These are phyloP conservation scores for Geranium incanum DNA, from an alignment of 441 rosid genomes.

Conservation along the genomic window DNA sequence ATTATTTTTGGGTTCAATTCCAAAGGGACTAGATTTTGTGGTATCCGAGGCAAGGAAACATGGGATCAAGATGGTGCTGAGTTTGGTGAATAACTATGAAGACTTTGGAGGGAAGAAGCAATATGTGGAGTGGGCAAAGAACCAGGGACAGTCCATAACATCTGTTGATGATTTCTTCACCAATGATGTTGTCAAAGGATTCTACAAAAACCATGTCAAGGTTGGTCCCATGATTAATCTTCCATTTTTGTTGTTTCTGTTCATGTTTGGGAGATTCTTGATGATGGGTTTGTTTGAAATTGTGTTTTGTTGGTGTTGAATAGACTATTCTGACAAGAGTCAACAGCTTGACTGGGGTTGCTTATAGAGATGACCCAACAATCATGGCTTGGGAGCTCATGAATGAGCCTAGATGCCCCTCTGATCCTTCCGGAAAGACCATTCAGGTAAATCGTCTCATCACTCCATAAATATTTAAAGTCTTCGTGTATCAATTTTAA, in stretches of 20 bases:
- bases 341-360: slow-evolving; percentile 47
- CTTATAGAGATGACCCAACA: slow-evolving; percentile 59
- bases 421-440: slow-evolving; percentile 60
- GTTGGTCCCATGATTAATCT: slow-evolving; percentile 16
- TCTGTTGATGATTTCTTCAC: slow-evolving; percentile 73
- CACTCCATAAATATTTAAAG: too few relatives aligned
- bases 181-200: slow-evolving; percentile 52
- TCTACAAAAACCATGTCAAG: slow-evolving; percentile 60
- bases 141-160: slow-evolving; percentile 45
- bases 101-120: slow-evolving; percentile 66
- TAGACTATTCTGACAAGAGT: slow-evolving; percentile 55
- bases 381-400: slow-evolving; percentile 89
- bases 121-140: slow-evolving; percentile 66
- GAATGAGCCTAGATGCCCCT: slow-evolving; percentile 72
- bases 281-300: not conserved
- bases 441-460: slow-evolving; percentile 39
- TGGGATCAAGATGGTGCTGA: slow-evolving; percentile 57
- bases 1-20: too few relatives aligned
- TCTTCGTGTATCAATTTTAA: too few relatives aligned
- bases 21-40: slow-evolving; percentile 56
- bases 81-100: slow-evolving; percentile 57
- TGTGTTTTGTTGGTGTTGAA: not conserved
- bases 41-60: slow-evolving; percentile 54
- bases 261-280: not conserved
- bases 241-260: not conserved